Conservation (phyloP, 2,329 filamentous ascomycete species). For the Penicillium capsulatum region DNA sequence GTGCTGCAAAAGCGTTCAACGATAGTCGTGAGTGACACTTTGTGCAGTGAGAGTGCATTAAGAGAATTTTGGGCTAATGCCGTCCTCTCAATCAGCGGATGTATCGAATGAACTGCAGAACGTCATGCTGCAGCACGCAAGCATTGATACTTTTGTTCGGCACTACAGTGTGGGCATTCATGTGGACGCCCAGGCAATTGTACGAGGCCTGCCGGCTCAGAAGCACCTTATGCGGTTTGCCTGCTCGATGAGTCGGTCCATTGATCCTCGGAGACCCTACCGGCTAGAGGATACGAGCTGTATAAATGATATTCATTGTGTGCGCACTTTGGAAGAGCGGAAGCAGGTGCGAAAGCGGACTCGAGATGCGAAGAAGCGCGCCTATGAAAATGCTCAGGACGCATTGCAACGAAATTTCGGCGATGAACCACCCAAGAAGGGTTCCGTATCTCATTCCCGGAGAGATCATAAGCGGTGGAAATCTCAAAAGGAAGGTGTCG, state of each 20-base stretch:
- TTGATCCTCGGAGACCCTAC: constrained; percentile 23
- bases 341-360: constrained; percentile 16
- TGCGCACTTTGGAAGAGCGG: constrained; percentile 17
- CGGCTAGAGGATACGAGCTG: constrained; percentile 23
- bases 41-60: neutral
- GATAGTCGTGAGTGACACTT: constrained; percentile 36
- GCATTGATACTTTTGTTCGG: constrained; percentile 26
- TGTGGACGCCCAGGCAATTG: constrained; percentile 25
- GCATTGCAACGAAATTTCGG: constrained; percentile 11
- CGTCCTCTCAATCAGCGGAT: constrained; percentile 14
- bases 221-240: constrained; percentile 25
- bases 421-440: constrained; percentile 4
- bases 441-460: too few relatives aligned
- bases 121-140: constrained; percentile 20
- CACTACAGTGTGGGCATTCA: constrained; percentile 28
- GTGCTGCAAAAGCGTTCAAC: constrained; percentile 37
- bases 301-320: constrained; percentile 22
- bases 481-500: constrained; percentile 5
- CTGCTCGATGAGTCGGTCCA: constrained; percentile 25
- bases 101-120: constrained; percentile 23
- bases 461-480: constrained; percentile 8
- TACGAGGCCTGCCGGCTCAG: constrained; percentile 18
- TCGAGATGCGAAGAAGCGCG: constrained; percentile 16
- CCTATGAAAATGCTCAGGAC: constrained; percentile 15
- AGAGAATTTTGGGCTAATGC: constrained; percentile 7